Base-by-base conservation (phyloP, 768 basidiomycete genomes). In the Sutorius australiensis region DNA sequence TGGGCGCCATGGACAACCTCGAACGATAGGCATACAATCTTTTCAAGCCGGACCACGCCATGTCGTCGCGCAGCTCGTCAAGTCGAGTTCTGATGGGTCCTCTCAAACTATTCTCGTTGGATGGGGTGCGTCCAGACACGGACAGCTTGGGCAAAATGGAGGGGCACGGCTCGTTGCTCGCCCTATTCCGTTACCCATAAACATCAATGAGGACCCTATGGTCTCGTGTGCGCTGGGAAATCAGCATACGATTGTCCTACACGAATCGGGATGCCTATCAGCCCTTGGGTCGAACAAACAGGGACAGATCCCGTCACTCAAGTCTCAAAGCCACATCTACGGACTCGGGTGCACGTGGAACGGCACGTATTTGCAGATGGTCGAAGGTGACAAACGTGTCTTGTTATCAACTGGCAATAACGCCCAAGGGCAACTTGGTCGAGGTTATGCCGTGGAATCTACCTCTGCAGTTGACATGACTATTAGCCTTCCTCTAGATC, bases 51-150 rank as follows among this genome's bases (percentile, higher is more conserved):
- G 90, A 3, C 86, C 87, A 34, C 84, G 89, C 53, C 89, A 95
- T 62, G 79, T 86, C 53, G 64, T 92, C 34, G 77, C 66, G 5
- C 71, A 76, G 16, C 50, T 89, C 14, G 61, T 65, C 13, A 42
- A 62, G 9, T 54, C 65, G 12, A 41, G 60, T 21, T 46, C 50
- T 2, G 64, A 70, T 46, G 61, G 63, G 19, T 51, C 56, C 13
- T 17, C 34, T 16, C 68, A 62, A 46, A 57, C 69, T 41, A 27
- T 78, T 12, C 75, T 86, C 6, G 60, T 77, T 12, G 94, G 93
- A 7, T 98, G 95, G 94, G 95, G 94, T 6, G 74, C 84, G 2
- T 79, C 82, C 13, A 75, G 95, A 31, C 92, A 95, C 61, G 92
- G 92, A 4, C 93, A 98, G 64, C 79, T 98, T 2, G 89, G 88